Conservation (phyloP, 2,329 filamentous ascomycete genomes). For the Fusarium anthophilum region DNA sequence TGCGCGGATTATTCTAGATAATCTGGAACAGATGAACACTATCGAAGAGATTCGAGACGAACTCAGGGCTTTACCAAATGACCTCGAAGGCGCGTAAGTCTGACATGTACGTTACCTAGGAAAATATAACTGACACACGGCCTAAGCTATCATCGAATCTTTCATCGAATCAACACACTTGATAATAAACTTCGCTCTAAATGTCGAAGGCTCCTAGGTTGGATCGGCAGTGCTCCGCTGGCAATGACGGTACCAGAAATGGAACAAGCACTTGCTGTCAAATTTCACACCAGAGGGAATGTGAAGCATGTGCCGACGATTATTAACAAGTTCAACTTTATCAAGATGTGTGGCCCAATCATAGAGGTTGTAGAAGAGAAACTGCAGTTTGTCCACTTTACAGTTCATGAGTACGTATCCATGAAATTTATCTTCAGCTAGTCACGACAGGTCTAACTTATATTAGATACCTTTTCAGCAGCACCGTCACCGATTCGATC, state of each 20-base stretch:
- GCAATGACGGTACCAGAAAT: constrained; percentile 6
- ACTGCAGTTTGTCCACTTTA: constrained; percentile 28
- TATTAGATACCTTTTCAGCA: neutral
- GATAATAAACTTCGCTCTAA: neutral
- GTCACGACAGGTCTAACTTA: neutral
- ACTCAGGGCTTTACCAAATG: constrained; percentile 7
- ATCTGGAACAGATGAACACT: constrained; percentile 6
- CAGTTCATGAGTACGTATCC: neutral
- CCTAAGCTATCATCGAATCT: neutral
- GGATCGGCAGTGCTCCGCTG: constrained; percentile 6
- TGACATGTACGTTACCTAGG: neutral
- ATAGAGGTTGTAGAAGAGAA: constrained; percentile 9
- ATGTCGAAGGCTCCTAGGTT: constrained; percentile 20
- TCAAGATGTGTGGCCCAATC: constrained; percentile 7
- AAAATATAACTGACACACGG: neutral
- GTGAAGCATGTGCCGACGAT: neutral
- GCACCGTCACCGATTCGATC: neutral
- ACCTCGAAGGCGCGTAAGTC: neutral
- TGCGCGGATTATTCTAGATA: constrained; percentile 3
- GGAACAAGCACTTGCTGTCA: constrained; percentile 2
- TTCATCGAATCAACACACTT: neutral
- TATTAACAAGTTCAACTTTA: neutral
- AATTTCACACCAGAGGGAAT: neutral
- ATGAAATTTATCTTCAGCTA: neutral
- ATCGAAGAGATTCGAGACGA: constrained; percentile 10